Conservation (phyloP, 176 grass and related monocot genomes). For the Oryza coarctata region DNA sequence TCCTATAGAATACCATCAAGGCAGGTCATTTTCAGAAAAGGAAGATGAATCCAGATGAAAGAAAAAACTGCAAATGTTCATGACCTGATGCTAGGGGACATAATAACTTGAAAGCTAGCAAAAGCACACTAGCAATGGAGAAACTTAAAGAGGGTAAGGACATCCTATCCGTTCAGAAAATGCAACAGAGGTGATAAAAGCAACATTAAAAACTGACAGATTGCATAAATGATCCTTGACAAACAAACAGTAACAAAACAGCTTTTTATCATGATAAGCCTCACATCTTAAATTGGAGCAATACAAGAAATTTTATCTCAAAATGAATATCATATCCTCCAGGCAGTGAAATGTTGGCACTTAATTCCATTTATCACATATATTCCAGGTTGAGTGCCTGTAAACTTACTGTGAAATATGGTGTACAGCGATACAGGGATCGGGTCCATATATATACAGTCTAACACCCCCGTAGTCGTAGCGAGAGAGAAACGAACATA, state of each 20-base stretch:
- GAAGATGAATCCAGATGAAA: slow-evolving; percentile 38
- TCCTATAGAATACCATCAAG: slow-evolving; percentile 9
- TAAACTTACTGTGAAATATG: too few relatives aligned
- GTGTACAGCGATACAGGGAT: too few relatives aligned
- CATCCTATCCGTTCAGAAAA: too few relatives aligned
- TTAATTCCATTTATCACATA: not conserved
- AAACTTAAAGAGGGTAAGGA: too few relatives aligned
- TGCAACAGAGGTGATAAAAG: not conserved
- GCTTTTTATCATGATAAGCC: not conserved
- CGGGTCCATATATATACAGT: too few relatives aligned
- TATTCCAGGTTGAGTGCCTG: not conserved
- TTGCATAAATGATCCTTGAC: not conserved
- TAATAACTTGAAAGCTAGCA: not conserved
- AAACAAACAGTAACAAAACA: not conserved
- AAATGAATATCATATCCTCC: not conserved
- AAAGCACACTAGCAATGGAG: not conserved
- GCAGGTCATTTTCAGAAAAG: slow-evolving; percentile 24
- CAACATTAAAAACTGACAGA: not conserved
- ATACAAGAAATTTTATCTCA: not conserved
- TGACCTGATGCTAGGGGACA: not conserved
- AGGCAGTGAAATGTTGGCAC: not conserved
- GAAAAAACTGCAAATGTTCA: slow-evolving; percentile 15
- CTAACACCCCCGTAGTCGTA: too few relatives aligned
- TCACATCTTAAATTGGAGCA: not conserved
- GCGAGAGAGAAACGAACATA: too few relatives aligned